A percentile compares a stretch with the other conserved stretches of the same genome.
These are phyloP conservation scores for Fusarium setosum DNA, from an alignment of 2,329 filamentous ascomycete genomes.

Conservation along the genomic window DNA sequence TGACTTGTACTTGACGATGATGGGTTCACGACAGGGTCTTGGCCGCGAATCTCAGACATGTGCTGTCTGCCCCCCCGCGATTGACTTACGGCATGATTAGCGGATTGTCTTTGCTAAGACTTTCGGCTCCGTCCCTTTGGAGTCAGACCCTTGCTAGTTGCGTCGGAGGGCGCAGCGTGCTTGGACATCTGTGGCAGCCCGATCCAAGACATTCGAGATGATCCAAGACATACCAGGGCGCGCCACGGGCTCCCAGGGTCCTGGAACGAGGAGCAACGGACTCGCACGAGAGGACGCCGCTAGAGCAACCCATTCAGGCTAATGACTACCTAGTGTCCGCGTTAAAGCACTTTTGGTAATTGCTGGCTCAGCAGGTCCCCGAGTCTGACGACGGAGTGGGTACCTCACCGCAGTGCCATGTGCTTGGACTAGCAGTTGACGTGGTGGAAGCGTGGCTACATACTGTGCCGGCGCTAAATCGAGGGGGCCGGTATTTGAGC, in stretches of 20 bases:
- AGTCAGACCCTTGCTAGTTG: conserved; percentile 6
- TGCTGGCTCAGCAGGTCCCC: not conserved
- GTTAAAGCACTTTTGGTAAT: not conserved
- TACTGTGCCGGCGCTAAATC: conserved; percentile 25
- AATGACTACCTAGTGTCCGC: conserved; percentile 8
- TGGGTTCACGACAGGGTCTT: not conserved
- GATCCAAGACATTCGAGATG: conserved; percentile 1
- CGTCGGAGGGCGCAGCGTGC: not conserved
- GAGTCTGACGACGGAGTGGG: not conserved
- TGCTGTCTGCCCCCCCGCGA: not conserved
- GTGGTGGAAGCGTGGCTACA: not conserved
- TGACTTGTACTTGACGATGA: not conserved
- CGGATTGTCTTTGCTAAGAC: conserved; percentile 1
- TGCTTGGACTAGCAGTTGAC: not conserved
- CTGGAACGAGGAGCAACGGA: not conserved
- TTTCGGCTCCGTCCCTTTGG: conserved; percentile 22
- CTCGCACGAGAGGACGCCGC: not conserved
- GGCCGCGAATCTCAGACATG: not conserved
- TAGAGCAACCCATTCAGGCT: not conserved
- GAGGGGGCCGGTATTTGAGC: not conserved
- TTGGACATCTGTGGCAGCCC: not conserved
- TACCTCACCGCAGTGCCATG: conserved; percentile 3
- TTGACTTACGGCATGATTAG: conserved; percentile 5
- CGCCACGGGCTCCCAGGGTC: not conserved
- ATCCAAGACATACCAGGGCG: not conserved